Conservation (phyloP, 176 grass and related monocot species). For the bread wheat (Triticum aestivum) region IWGSC_CS_RefSeq_v2.1 NC_057805.1:308725685-308726184, state of each 20-base stretch:
- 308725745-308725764: constrained; percentile 39
- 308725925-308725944: background rate
- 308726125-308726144: background rate
- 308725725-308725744: background rate
- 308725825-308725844: constrained; percentile 20
- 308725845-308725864: background rate
- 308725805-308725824: constrained; percentile 10
- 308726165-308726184: background rate
- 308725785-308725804: constrained; percentile 36
- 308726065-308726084: no score
- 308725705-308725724: background rate
- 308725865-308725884: background rate
- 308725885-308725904: background rate
- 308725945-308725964: background rate
- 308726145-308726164: background rate
- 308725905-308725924: background rate
- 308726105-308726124: no score
- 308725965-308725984: background rate
- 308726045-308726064: no score
- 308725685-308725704: background rate
- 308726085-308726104: no score
- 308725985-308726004: no score
- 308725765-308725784: background rate
- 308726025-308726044: no score
- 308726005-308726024: no score